Base-by-base conservation (phyloP, 176 grass and related monocot species). In the Phoenix dactylifera region DNA sequence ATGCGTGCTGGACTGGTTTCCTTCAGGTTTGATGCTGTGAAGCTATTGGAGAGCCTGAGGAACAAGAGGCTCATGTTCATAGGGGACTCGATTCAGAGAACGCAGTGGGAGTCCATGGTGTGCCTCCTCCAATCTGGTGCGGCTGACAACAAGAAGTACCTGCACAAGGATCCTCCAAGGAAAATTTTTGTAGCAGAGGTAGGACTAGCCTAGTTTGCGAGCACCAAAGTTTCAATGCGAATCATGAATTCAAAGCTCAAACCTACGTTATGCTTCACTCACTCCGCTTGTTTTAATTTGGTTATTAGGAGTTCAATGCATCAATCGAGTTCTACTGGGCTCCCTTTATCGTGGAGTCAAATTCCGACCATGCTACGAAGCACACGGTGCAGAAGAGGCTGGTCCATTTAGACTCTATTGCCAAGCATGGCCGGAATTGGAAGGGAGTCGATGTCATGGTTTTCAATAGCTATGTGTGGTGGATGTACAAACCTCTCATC, bases 61-160 rank as follows among this genome's bases (percentile, higher is more conserved):
- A 68, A 68, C 1, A 96, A 96, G 67, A 68, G 86, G 50, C 44
- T 96, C 22, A 87, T 96, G 86, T 96, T 96, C 76, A 83, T 96
- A 23, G 91, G 91, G 5, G 91, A 96, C 75, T 96, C 91, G 55
- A 82, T 96, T 66, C 85, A 90, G 64, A 82, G 91, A 57, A 96
- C 89, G 71, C 79, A 84, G 57, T 96, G 91, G 91, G 91, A 96
- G 72, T 96, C 91, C 5, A 90, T 96, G 86, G 76, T 96, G 69
- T 96, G 91, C 74, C 63, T 96, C 51, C 55, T 80, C 66, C 83
- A 90, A 64, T 59, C 78, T 72, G 86, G 80, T 26, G 7, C 57
- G 16, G 55, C 86, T 58, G 82, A 79, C 56, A 79, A 65, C 56
- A 90, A 90, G 74, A 90, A 90, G 64, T 89, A 87, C 70, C 75